Conservation (phyloP, 768 basidiomycete species). For the Termitomyces eurrhizus region DNA sequence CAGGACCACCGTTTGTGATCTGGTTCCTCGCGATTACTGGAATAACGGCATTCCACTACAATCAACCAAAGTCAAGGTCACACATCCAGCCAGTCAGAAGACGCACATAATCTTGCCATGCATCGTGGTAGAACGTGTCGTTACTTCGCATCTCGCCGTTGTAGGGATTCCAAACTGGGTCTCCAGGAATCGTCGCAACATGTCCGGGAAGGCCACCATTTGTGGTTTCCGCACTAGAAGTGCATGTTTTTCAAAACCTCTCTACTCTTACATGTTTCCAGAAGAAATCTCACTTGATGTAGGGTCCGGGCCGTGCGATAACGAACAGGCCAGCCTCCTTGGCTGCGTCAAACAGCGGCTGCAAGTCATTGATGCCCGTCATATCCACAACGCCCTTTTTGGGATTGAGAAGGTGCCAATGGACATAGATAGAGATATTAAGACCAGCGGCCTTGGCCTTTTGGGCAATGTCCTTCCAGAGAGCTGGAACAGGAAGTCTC, state of each 20-base stretch:
- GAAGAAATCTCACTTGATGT: slow-evolving; percentile 11
- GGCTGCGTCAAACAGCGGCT: slow-evolving; percentile 16
- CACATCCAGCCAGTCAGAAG: not conserved
- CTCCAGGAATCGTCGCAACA: slow-evolving; percentile 15
- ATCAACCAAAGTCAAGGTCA: not conserved
- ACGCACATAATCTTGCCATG: slow-evolving; percentile 17
- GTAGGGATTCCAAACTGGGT: slow-evolving; percentile 15
- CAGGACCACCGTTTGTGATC: slow-evolving; percentile 13
- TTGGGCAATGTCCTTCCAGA: slow-evolving; percentile 16
- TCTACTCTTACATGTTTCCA: not conserved
- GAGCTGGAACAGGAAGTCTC: slow-evolving; percentile 13
- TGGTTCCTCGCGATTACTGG: slow-evolving; percentile 15
- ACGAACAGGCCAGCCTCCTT: slow-evolving; percentile 15
- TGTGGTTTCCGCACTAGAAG: slow-evolving; percentile 12
- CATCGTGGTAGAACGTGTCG: slow-evolving; percentile 14
- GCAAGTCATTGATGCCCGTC: slow-evolving; percentile 15
- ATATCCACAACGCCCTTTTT: slow-evolving; percentile 15
- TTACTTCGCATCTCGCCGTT: slow-evolving; percentile 18
- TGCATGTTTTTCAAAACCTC: not conserved
- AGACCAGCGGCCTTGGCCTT: slow-evolving; percentile 17
- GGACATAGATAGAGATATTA: slow-evolving; percentile 16
- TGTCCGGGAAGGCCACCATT: slow-evolving; percentile 16
- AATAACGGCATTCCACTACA: slow-evolving; percentile 16
- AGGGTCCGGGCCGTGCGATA: slow-evolving; percentile 16
- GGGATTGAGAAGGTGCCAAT: slow-evolving; percentile 16